Evolutionary conservation across 257 asterid species (phyloP).

Genomic region (Catharanthus roseus): DNA sequence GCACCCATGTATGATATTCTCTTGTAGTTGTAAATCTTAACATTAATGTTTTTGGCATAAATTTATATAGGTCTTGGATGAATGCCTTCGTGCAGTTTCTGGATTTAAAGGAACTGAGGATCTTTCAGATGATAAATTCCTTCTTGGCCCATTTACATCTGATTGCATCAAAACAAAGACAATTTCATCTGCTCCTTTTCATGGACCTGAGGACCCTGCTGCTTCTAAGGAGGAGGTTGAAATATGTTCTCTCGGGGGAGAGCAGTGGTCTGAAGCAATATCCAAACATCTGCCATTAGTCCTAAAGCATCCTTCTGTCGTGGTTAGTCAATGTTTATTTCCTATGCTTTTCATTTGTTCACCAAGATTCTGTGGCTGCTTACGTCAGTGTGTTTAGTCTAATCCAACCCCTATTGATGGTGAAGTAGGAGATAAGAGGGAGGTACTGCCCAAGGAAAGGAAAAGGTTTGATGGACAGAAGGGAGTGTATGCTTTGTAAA

Average conservation of each 20-base stretch:
- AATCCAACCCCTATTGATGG: too few species aligned
- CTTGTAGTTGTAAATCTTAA: background rate
- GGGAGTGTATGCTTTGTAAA: background rate
- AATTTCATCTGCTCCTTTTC: constrained; percentile 86
- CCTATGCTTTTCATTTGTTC: constrained; percentile 3
- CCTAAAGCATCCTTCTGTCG: constrained; percentile 65
- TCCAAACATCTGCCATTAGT: constrained; percentile 64
- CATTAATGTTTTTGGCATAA: background rate
- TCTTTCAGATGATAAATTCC: constrained; percentile 65
- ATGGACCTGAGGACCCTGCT: constrained; percentile 43
- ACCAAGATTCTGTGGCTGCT: background rate
- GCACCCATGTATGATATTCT: background rate
- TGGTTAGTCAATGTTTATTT: constrained; percentile 46
- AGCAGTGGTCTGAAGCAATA: constrained; percentile 80
- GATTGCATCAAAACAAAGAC: constrained; percentile 71
- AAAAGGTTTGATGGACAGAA: background rate
- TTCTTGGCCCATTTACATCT: constrained; percentile 79
- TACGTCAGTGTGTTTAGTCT: background rate
- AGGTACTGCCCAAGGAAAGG: too few species aligned
- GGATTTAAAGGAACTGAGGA: constrained; percentile 96
- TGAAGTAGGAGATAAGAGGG: too few species aligned
- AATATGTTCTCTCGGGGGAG: constrained; percentile 43
- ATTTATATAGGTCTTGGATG: constrained; percentile 74
- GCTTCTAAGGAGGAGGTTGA: constrained; percentile 39
- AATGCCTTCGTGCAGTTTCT: constrained; percentile 90